Evolutionary conservation across 306 rosid species (phyloP).

Genomic region (Sicyos edulis): DNA sequence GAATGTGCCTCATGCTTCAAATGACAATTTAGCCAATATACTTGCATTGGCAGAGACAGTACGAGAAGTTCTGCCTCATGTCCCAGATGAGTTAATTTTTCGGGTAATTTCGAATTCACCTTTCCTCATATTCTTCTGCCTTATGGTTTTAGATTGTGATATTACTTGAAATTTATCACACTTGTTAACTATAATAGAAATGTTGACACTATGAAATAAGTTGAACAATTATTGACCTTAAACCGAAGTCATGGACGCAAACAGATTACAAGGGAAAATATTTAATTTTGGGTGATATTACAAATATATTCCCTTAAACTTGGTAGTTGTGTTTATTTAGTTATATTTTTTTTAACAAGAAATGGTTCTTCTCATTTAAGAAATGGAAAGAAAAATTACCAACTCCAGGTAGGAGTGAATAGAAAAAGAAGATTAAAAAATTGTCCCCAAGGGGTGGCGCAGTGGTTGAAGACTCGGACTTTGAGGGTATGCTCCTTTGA

Average conservation of each 20-base stretch:
- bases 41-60: constrained; percentile 99
- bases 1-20: constrained; percentile 36
- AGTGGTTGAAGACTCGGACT: too few species aligned
- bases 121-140: constrained; percentile 1
- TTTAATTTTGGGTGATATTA: background rate
- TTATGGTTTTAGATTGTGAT: background rate
- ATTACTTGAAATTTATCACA: background rate
- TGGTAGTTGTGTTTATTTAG: background rate
- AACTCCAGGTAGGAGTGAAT: too few species aligned
- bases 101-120: constrained; percentile 46
- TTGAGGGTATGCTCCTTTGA: too few species aligned
- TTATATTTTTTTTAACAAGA: too few species aligned
- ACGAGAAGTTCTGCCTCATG: constrained; percentile 88
- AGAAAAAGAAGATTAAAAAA: too few species aligned
- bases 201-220: background rate
- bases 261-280: background rate
- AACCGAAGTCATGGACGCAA: background rate
- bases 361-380: too few species aligned
- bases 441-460: too few species aligned
- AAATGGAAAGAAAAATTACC: too few species aligned
- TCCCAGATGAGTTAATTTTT: constrained; percentile 82
- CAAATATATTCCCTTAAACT: background rate
- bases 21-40: constrained; percentile 63
- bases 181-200: background rate
- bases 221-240: background rate